Base-by-base conservation (phyloP, 1,139 yeast species). In the Protomyces inundatus region DNA sequence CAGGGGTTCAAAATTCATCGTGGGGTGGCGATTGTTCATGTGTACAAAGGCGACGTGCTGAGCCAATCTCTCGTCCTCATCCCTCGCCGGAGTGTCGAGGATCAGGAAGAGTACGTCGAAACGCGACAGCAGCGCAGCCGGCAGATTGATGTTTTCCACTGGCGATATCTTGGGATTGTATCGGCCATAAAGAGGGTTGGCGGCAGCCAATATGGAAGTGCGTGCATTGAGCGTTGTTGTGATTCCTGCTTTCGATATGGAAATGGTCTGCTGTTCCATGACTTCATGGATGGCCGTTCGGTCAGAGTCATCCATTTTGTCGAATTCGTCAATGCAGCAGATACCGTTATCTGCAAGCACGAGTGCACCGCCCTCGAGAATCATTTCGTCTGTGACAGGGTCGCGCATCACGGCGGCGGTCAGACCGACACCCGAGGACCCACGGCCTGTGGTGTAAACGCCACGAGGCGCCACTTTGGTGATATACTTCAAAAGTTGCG, bases 391-490 rank as follows among this genome's bases (percentile, higher is more conserved):
- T 2, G 98, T 93, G 45, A 93, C 93, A 2, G 98, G 98, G 74
- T 95, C 99, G 72, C 96, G 84, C 96, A 93, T 90, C 51, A 95
- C 98, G 0, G 98, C 98, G 1, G 99, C 99, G 1, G 99, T 95
- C 71, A 95, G 81, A 77, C 99, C 99, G 57, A 95, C 99, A 64
- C 98, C 99, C 0, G 98, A 93, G 4, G 98, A 90, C 74, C 99
- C 99, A 73, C 96, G 84, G 78, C 99, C 99, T 1, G 98, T 95
- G 6, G 99, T 95, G 76, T 95, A 95, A 50, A 95, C 96, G 58
- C 97, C 95, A 73, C 98, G 83, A 36, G 99, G 98, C 0, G 98
- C 95, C 59, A 95, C 89, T 71, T 91, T 90, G 65, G 91, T 82
- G 68, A 95, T 89, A 42, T 96, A 89, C 75, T 93, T 93, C 68